These are phyloP conservation scores for Stephania cephalantha DNA, from an alignment of 164 flowering plant species.

Conservation along the genomic window DNA sequence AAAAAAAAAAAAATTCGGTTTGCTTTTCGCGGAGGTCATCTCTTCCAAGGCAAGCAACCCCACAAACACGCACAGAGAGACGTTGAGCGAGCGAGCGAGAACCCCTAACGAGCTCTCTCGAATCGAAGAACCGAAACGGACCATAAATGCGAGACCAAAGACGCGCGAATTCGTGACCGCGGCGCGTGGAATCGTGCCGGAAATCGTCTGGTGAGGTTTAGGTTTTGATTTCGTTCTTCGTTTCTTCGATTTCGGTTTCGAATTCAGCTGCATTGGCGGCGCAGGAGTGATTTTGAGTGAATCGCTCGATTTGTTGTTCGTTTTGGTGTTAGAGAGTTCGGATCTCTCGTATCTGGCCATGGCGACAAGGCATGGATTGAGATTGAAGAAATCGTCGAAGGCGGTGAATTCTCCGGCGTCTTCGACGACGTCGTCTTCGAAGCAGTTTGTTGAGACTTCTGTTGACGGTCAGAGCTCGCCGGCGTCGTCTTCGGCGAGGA, in stretches of 20 bases:
- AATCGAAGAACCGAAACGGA: conserved; percentile 13
- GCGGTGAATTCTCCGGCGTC: conserved; percentile 53
- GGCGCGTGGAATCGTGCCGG: neutral
- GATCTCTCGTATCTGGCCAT: conserved; percentile 24
- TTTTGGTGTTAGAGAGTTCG: neutral
- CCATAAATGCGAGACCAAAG: neutral
- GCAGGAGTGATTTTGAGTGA: neutral
- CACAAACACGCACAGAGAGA: neutral
- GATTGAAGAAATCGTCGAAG: conserved; percentile 34
- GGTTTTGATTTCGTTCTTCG: conserved; percentile 2
- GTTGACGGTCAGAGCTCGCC: conserved; percentile 56
- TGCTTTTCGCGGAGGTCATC: conserved; percentile 36
- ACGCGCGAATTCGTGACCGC: conserved; percentile 4
- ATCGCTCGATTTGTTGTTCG: neutral
- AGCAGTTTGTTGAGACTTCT: conserved; percentile 45
- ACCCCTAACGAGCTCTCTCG: conserved; percentile 11
- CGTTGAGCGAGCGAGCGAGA: neutral
- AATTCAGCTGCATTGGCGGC: conserved; percentile 10
- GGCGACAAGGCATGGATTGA: conserved; percentile 52
- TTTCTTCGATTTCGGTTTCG: neutral
- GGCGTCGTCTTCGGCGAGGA: conserved; percentile 51
- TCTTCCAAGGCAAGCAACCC: conserved; percentile 54
- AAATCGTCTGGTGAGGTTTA: no score
- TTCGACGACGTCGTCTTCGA: conserved; percentile 60
- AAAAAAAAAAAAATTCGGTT: conserved; percentile 39